phyloP scores from a whole-genome alignment of 148 eudicot species.

The Chenopodium suecicum region DNA sequence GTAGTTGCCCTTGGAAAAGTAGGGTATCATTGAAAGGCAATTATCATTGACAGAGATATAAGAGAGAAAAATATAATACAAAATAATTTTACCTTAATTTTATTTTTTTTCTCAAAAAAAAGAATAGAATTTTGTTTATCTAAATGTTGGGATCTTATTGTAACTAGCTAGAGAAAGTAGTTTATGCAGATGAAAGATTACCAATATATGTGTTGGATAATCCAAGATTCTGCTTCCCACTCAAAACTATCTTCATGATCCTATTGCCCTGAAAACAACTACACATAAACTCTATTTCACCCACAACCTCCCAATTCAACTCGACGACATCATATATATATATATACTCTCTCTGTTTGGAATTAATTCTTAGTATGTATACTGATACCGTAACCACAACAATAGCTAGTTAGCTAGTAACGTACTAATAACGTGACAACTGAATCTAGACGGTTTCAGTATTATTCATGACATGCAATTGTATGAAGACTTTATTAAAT shows the following conservation, averaged over 20 bases:
- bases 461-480: not conserved
- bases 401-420: not conserved
- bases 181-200: constrained; percentile 1
- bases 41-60: constrained; percentile 24
- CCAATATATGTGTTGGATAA: constrained; percentile 4
- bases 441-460: not conserved
- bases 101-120: no score
- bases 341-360: not conserved
- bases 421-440: not conserved
- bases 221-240: constrained; percentile 15
- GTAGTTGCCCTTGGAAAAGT: constrained; percentile 19
- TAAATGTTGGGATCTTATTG: constrained; percentile 19
- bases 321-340: not conserved
- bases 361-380: no score
- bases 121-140: constrained; percentile 23
- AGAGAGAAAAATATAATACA: not conserved
- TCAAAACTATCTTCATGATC: not conserved
- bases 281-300: not conserved
- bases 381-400: not conserved
- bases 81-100: constrained; percentile 5
- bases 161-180: constrained; percentile 12
- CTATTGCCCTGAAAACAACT: constrained; percentile 2
- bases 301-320: not conserved
- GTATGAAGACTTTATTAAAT: not conserved
- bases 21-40: constrained; percentile 35